Base-by-base conservation (phyloP, 1,139 yeast species). In the Waltiozyma sp. region DNA sequence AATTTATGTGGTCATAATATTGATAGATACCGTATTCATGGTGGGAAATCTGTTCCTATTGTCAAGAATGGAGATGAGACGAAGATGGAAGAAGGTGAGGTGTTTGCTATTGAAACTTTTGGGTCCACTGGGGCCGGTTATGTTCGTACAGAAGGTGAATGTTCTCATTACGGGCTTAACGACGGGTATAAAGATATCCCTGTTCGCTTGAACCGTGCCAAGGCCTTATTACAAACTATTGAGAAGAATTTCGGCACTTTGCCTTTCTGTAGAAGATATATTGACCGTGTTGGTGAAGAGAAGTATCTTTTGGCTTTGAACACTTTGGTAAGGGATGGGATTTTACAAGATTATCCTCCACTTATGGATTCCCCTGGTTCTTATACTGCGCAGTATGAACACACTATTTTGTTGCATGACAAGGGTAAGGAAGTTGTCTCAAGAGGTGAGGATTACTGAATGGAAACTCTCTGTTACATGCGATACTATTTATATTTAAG, bases 1-100 rank as follows among this genome's bases (percentile, higher is more conserved):
- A 91, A 91, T 65, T 75, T 91, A 60, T 85, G 88, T 61, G 99
- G 99, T 39, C 99, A 91, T 67, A 88, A 80, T 59, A 93, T 91
- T 55, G 80, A 76, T 34, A 89, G 81, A 44, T 88, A 72, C 64
- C 72, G 71, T 43, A 91, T 91, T 56, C 99, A 91, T 64, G 93
- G 89, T 35, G 97, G 96, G 49, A 91, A 91, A 62, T 79, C 93
- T 19, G 97, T 91, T 40, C 99, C 99, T 19, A 91, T 93, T 58
- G 94, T 91, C 38, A 83, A 89, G 58, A 86, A 85, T 56, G 91
- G 89, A 13, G 98, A 91, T 62, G 76, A 75, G 64, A 89, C 97
- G 21, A 89, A 89, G 70, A 89, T 91, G 96, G 99, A 93, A 63
- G 99, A 91, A 67, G 96, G 96, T 48, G 98, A 91, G 62, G 82